Evolutionary conservation across 257 asterid species (phyloP).

Genomic region (Scutellaria barbata): DNA sequence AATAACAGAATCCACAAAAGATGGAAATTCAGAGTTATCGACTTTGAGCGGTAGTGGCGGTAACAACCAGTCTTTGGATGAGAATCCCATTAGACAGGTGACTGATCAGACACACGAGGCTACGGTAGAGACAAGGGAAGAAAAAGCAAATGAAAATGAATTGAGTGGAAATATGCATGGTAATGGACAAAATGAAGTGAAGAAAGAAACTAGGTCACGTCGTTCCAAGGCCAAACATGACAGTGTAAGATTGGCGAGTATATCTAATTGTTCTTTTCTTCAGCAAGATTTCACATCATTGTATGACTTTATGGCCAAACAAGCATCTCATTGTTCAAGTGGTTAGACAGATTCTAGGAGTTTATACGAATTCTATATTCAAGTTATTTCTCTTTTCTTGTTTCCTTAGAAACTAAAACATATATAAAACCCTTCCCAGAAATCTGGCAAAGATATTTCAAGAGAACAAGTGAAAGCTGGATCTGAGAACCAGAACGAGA

Average conservation of each 20-base stretch:
- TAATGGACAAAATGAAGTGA: slow-evolving; percentile 34
- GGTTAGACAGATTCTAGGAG: slow-evolving; percentile 1
- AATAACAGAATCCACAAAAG: slow-evolving; percentile 46
- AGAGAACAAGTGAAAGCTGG: slow-evolving; percentile 47
- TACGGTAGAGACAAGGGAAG: slow-evolving; percentile 34
- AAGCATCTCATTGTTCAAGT: slow-evolving; percentile 14
- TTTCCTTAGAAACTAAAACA: slow-evolving; percentile 43
- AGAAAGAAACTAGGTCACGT: slow-evolving; percentile 35
- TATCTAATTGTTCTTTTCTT: neutral
- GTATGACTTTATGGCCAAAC: slow-evolving; percentile 1
- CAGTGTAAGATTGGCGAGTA: slow-evolving; percentile 31
- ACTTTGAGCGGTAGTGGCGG: slow-evolving; percentile 27
- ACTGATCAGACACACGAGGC: slow-evolving; percentile 40
- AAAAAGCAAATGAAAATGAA: slow-evolving; percentile 33
- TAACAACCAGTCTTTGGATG: slow-evolving; percentile 39
- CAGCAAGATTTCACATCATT: neutral
- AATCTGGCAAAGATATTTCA: slow-evolving; percentile 43
- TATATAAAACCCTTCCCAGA: slow-evolving; percentile 44
- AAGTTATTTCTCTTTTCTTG: slow-evolving; percentile 7
- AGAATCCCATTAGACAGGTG: slow-evolving; percentile 62
- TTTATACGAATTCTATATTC: neutral
- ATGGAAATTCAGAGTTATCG: slow-evolving; percentile 40
- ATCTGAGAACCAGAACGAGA: slow-evolving; percentile 50
- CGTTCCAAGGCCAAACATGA: slow-evolving; percentile 40
- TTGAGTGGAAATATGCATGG: slow-evolving; percentile 36